Conservation (phyloP, 129 eudicot species). For the Saposhnikovia divaricata region DNA sequence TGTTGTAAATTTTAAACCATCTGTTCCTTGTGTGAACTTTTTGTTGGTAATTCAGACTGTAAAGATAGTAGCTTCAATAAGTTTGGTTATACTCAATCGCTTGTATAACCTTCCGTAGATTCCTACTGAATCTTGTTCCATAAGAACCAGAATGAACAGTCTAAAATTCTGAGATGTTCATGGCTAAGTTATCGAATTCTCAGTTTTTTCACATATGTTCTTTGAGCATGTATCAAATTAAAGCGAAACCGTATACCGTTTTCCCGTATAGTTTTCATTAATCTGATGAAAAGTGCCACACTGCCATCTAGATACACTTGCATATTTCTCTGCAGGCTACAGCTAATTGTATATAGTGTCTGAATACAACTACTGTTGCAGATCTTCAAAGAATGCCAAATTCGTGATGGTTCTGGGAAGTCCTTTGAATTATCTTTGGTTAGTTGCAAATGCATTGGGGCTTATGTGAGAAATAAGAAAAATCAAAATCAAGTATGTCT, state of each 20-base stretch:
- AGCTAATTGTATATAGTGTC: not conserved
- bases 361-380: slow-evolving; percentile 17
- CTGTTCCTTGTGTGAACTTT: not conserved
- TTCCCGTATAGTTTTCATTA: not conserved
- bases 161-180: not conserved
- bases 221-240: not conserved
- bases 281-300: not conserved
- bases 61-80: not conserved
- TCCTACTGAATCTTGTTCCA: not conserved
- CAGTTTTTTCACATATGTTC: not conserved
- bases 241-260: not conserved
- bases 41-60: not conserved
- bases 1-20: not conserved
- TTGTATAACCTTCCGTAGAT: not conserved
- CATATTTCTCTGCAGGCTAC: not conserved
- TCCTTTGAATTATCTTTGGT: slow-evolving; percentile 69
- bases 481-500: slow-evolving; percentile 76
- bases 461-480: slow-evolving; percentile 72
- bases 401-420: slow-evolving; percentile 48
- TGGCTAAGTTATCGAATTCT: not conserved
- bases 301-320: not conserved
- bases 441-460: slow-evolving; percentile 87
- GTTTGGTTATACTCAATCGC: not conserved
- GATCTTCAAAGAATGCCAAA: slow-evolving; percentile 77
- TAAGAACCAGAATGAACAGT: not conserved